Base-by-base conservation (phyloP, 2,329 filamentous ascomycete species). In the Penicillium freii region DNA sequence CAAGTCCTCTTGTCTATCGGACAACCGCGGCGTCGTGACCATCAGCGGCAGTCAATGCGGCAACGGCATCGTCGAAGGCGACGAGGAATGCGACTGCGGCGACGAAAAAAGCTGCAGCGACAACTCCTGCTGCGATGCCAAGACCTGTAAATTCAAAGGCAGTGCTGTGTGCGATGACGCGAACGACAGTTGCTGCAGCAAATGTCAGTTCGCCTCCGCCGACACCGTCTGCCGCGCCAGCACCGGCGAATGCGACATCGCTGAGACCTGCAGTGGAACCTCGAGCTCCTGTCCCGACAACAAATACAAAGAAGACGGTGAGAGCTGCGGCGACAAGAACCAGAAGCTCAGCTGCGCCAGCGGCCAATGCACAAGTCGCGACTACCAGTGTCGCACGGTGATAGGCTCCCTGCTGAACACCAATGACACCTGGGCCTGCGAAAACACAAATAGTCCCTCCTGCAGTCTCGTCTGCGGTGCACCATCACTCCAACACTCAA, bases 41-140 rank as follows among this genome's bases (percentile, higher is more conserved):
- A 90, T 96, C 65, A 88, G 87, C 0, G 90, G 89, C 54, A 88
- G 88, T 66, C 87, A 92, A 71, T 99, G 94, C 75, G 94, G 94
- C 57, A 99, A 99, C 75, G 94, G 94, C 53, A 97, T 99, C 63
- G 94, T 99, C 50, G 94, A 97, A 76, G 80, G 84, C 19, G 94
- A 91, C 62, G 94, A 99, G 76, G 89, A 99, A 52, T 99, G 94
- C 75, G 94, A 99, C 75, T 99, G 94, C 69, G 94, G 94, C 61
- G 93, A 93, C 54, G 77, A 80, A 15, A 75, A 79, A 15, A 84
- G 84, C 39, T 99, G 94, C 72, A 84, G 80, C 25, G 75, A 81
- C 68, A 94, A 97, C 75, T 70, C 73, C 15, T 99, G 94, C 80
- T 99, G 94, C 76, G 82, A 99, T 66, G 77, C 92, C 1, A 83